These are phyloP conservation scores for Ustulina deusta DNA, from an alignment of 2,329 filamentous ascomycete genomes.

Conservation along the genomic window DNA sequence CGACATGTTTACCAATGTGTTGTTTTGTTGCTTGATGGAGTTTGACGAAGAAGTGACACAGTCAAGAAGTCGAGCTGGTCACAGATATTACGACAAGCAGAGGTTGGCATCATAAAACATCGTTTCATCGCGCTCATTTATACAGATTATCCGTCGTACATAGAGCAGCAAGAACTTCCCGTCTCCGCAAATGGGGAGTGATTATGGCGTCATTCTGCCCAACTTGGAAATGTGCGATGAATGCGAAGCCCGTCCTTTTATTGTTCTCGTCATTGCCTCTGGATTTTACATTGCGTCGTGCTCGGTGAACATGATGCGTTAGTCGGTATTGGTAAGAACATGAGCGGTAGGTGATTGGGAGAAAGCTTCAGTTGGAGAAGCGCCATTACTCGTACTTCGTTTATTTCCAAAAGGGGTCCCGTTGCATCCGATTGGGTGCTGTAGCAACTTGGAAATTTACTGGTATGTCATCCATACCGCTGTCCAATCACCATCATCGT, in stretches of 20 bases:
- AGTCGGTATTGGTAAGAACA: neutral
- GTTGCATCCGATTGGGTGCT: conserved; percentile 8
- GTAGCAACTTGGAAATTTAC: neutral
- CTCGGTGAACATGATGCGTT: neutral
- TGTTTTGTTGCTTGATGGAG: neutral
- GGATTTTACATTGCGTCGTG: neutral
- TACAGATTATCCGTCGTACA: neutral
- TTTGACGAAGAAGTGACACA: neutral
- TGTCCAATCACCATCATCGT: neutral
- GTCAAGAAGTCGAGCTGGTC: neutral
- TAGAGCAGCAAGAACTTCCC: neutral
- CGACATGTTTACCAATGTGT: conserved; percentile 21
- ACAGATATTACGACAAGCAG: neutral
- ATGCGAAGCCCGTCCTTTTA: neutral
- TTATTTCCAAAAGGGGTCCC: conserved; percentile 26
- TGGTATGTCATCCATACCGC: neutral
- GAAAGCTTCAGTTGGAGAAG: conserved; percentile 3
- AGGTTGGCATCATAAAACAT: neutral
- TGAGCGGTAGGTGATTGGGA: conserved; percentile 4
- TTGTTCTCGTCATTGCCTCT: neutral
- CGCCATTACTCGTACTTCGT: conserved; percentile 27
- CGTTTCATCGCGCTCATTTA: conserved; percentile 1
- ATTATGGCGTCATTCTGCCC: neutral
- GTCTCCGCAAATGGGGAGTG: neutral
- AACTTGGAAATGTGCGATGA: neutral